Percentiles rank a stretch among this genome's conserved stretches.
phyloP scores from a whole-genome alignment of 352 stramenopile species.

The Phytophthora cryptogea region DNA sequence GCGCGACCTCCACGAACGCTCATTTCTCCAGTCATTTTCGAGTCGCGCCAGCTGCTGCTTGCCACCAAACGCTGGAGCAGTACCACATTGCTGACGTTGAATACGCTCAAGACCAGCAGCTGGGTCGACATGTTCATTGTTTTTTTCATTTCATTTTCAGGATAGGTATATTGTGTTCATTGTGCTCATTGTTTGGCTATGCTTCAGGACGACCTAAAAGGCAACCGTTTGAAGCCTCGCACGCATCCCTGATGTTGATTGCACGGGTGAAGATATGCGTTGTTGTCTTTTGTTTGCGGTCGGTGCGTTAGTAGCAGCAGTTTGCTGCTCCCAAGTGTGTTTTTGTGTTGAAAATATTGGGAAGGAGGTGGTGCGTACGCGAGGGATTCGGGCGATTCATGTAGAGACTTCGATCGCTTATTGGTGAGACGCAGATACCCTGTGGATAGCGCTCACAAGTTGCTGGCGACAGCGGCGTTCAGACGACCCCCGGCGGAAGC shows the following conservation, averaged over 20 bases:
- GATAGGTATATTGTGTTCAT: too few relatives aligned
- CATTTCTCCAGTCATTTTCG: constrained; percentile 31
- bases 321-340: too few relatives aligned
- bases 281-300: too few relatives aligned
- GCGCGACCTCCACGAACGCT: constrained; percentile 10
- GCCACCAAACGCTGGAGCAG: not conserved
- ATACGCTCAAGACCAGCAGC: constrained; percentile 10
- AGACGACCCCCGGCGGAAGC: not conserved
- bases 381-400: too few relatives aligned
- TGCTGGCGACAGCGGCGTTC: not conserved
- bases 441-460: not conserved
- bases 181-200: not conserved
- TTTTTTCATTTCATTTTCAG: too few relatives aligned
- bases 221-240: too few relatives aligned
- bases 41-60: constrained; percentile 9
- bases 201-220: constrained; percentile 1
- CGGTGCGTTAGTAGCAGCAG: too few relatives aligned
- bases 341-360: too few relatives aligned
- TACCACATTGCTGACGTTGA: not conserved
- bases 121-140: too few relatives aligned
- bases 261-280: too few relatives aligned
- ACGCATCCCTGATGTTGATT: too few relatives aligned
- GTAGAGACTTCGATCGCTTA: not conserved
- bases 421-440: not conserved
- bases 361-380: not conserved